phyloP scores from a whole-genome alignment of 2,329 filamentous ascomycete species.

The Botryotinia calthae region DNA sequence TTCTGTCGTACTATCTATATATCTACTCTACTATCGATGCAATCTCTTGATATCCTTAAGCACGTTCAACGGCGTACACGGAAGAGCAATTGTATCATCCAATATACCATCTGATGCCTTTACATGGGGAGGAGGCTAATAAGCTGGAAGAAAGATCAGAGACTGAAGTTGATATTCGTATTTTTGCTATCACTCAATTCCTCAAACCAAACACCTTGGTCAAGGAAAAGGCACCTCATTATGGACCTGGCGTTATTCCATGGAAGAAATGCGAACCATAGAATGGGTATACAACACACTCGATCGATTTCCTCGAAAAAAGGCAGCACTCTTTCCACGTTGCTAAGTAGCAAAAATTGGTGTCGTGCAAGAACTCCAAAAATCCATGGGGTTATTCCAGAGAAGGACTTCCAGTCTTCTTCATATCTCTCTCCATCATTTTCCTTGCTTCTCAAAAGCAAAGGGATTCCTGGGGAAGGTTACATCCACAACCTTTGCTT shows the following conservation, averaged over 20 bases:
- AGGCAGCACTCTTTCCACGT: background rate
- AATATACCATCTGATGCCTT: background rate
- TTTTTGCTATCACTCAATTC: background rate
- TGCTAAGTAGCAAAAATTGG: background rate
- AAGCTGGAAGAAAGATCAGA: background rate
- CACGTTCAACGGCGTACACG: background rate
- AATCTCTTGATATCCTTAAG: background rate
- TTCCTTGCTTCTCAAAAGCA: background rate
- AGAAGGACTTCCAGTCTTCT: background rate
- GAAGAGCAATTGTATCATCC: background rate
- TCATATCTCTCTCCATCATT: background rate
- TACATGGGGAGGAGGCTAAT: background rate
- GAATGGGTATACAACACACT: background rate
- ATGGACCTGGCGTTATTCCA: background rate
- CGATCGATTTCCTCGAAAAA: background rate
- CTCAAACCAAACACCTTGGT: background rate
- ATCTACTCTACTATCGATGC: background rate
- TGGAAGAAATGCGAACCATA: background rate
- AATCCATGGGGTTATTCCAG: background rate
- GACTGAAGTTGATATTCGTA: background rate
- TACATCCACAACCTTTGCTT: background rate
- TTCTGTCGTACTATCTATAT: background rate
- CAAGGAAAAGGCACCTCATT: background rate
- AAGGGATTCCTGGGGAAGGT: background rate
- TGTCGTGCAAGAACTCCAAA: too few species aligned